Conservation (phyloP, 495 filamentous ascomycete species). For the Trichoderma orchidacearum region DNA sequence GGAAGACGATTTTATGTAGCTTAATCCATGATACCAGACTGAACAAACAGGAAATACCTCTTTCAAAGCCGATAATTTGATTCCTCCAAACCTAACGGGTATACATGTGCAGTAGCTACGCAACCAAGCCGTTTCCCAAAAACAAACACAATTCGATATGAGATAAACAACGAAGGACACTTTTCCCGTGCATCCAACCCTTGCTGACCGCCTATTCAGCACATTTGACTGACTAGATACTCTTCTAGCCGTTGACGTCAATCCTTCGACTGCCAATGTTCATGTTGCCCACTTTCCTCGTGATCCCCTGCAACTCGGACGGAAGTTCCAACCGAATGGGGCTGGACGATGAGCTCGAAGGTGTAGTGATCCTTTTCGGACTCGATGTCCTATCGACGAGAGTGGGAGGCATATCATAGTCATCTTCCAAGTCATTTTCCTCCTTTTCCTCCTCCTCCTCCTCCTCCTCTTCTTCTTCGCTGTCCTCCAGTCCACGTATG, state of each 20-base stretch:
- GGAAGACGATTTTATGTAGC: constrained; percentile 66
- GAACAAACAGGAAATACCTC: neutral
- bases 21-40: neutral
- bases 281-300: neutral
- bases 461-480: neutral
- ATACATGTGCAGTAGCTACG: too few species aligned
- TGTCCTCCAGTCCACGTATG: too few species aligned
- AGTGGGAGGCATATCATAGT: neutral
- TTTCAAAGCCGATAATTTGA: too few species aligned
- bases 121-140: too few species aligned
- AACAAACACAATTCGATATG: too few species aligned
- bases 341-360: neutral
- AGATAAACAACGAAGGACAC: too few species aligned
- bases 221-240: too few species aligned
- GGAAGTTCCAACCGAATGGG: neutral
- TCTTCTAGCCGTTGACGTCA: neutral
- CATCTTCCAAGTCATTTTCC: too few species aligned
- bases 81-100: too few species aligned
- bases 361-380: neutral
- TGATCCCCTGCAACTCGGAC: neutral
- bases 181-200: too few species aligned
- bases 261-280: neutral
- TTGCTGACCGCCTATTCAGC: too few species aligned
- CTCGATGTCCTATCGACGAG: neutral
- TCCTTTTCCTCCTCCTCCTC: neutral